Percentiles rank a stretch among this genome's conserved stretches.
Evolutionary conservation across 2,329 filamentous ascomycete genomes (phyloP).

Genomic region (Sarocladium oryzae): DNA sequence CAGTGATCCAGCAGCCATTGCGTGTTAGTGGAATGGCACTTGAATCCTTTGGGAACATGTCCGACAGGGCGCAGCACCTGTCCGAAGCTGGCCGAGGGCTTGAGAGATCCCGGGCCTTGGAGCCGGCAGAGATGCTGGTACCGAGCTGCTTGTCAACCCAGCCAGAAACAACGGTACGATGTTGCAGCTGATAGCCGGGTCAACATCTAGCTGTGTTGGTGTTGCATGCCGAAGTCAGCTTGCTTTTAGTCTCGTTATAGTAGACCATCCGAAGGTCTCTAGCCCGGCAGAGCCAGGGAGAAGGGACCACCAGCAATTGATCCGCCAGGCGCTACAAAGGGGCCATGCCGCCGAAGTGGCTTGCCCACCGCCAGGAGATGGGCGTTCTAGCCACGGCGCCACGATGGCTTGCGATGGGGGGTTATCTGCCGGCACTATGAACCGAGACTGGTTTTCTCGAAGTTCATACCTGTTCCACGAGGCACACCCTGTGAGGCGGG

Average conservation of each 20-base stretch:
- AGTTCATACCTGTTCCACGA: neutral
- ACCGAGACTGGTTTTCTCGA: neutral
- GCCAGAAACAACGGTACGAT: neutral
- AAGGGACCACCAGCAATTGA: neutral
- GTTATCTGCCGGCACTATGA: neutral
- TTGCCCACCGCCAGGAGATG: neutral
- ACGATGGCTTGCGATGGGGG: neutral
- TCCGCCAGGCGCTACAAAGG: neutral
- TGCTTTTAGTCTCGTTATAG: no score
- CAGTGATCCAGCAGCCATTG: no score
- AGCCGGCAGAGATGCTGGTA: neutral
- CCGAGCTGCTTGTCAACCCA: conserved; percentile 5
- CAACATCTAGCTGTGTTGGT: neutral
- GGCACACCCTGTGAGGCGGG: no score
- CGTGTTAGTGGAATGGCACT: no score
- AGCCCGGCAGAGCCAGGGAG: no score
- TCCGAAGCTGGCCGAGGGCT: no score
- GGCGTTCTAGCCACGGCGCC: neutral
- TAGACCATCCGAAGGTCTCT: no score
- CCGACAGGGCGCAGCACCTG: no score
- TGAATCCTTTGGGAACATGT: no score
- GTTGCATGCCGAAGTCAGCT: neutral
- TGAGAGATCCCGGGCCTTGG: conserved; percentile 3
- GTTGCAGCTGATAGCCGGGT: neutral
- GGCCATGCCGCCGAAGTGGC: neutral